phyloP scores from a whole-genome alignment of 139 green algal species.

The Picochlorum sp. region DNA sequence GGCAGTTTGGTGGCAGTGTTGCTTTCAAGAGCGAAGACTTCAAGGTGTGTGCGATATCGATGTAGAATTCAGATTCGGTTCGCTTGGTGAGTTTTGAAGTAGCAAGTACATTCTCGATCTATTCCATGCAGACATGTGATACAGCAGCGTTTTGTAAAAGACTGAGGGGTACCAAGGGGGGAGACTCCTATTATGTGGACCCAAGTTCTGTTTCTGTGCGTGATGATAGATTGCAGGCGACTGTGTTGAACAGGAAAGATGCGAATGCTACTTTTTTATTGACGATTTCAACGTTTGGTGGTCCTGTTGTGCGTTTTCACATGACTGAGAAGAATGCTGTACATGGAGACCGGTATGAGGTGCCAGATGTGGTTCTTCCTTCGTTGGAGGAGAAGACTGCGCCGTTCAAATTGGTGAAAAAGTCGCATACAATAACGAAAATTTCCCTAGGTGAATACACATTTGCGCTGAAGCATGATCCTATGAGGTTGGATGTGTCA shows the following conservation, averaged over 20 bases:
- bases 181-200: constrained; percentile 42
- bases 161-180: constrained; percentile 47
- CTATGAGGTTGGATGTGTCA: constrained; percentile 50
- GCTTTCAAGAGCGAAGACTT: constrained; percentile 91
- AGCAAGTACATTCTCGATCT: not conserved
- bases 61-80: too few relatives aligned
- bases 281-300: constrained; percentile 48
- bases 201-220: constrained; percentile 40
- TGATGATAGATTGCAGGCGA: constrained; percentile 34
- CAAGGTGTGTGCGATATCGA: constrained; percentile 40
- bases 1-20: too few relatives aligned
- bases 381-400: constrained; percentile 23
- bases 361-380: constrained; percentile 62
- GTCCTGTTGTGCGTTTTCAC: constrained; percentile 59
- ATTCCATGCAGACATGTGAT: constrained; percentile 66
- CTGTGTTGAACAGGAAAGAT: constrained; percentile 33
- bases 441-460: constrained; percentile 10
- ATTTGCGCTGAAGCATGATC: constrained; percentile 48
- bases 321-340: constrained; percentile 54
- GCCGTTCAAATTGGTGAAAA: constrained; percentile 20
- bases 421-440: constrained; percentile 18
- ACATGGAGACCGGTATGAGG: constrained; percentile 44
- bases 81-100: not conserved
- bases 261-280: constrained; percentile 41
- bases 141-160: constrained; percentile 77